Evolutionary conservation across 352 stramenopile genomes (phyloP).

Genomic region (Phytophthora tentaculata): DNA sequence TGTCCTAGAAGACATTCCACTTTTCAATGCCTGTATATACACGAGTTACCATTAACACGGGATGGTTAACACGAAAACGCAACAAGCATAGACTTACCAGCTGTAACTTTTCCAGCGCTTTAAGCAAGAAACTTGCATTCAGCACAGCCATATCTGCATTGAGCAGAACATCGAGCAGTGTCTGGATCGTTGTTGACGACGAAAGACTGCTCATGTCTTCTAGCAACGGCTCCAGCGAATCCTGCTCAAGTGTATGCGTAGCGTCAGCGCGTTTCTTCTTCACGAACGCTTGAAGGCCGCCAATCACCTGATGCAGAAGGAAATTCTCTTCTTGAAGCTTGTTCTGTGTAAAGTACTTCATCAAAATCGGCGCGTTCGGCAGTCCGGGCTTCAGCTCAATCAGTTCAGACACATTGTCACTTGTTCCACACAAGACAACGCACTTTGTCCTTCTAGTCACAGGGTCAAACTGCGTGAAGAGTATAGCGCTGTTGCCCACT

Average conservation of each 20-base stretch:
- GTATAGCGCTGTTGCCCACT: conserved; percentile 64
- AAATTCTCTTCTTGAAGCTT: conserved; percentile 90
- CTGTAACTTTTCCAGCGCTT: conserved; percentile 67
- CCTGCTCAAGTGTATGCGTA: conserved; percentile 53
- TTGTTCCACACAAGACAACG: conserved; percentile 51
- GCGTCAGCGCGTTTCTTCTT: conserved; percentile 62
- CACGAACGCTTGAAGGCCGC: conserved; percentile 69
- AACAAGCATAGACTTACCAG: conserved; percentile 41
- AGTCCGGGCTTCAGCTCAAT: conserved; percentile 65
- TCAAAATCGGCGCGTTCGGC: conserved; percentile 64
- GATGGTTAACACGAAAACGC: not conserved
- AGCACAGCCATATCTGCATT: conserved; percentile 65
- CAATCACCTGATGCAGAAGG: conserved; percentile 80
- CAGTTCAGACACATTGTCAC: conserved; percentile 48
- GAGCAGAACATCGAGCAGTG: conserved; percentile 75
- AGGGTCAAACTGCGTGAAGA: conserved; percentile 68
- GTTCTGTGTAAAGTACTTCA: conserved; percentile 89
- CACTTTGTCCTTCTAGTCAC: conserved; percentile 50
- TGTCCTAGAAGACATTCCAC: conserved; percentile 61
- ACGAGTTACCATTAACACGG: conserved; percentile 14
- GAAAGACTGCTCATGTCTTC: conserved; percentile 71
- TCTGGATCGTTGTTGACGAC: conserved; percentile 70
- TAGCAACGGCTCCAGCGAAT: conserved; percentile 57
- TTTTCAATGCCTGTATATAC: conserved; percentile 51
- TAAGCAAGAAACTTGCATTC: conserved; percentile 63